Base-by-base conservation (phyloP, 2,329 filamentous ascomycete species). In the Mariannaea elegans region DNA sequence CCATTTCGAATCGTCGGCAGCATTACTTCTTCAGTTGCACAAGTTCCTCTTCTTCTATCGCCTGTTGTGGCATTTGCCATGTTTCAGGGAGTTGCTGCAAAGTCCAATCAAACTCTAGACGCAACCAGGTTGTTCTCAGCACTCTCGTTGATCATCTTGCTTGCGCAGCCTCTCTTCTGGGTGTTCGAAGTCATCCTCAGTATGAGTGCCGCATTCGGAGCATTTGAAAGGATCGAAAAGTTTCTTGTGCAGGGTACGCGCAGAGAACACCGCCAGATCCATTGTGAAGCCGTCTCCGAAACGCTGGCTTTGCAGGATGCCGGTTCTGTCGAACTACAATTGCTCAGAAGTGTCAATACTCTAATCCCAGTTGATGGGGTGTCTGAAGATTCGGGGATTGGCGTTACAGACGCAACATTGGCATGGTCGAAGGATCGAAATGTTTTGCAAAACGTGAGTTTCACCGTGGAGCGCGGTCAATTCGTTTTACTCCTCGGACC, bases 401-500 rank as follows among this genome's bases (percentile, higher is more conserved):
- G 61, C 1, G 61, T 75, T 13, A 55, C 59, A 4, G 55, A 66
- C 7, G 75, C 73, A 3, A 71, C 56, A 3, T 76, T 80, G 21
- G 71, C 74, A 13, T 81, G 78, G 77, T 64, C 68, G 0, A 62
- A 70, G 3, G 67, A 71, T 9, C 72, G 61, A 12, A 56, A 61
- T 14, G 55, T 68, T 10, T 66, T 82, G 3, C 62, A 41, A 1
- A 49, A 74, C 7, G 64, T 82, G 19, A 63, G 73, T n/a, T 66
- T 82, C 3, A 64, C 60, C 0, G 58, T 82, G 3, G 62, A 65
- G 2, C 52, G 59, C 0, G 69, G 65, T 3, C 65, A 73, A 4
- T 70, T 82, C 8, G 78, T 72, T 8, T 72, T 82, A 4, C 63
- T 82, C 0, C 68, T 80, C 9, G 80, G 80, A 0, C 78, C 80